These are phyloP conservation scores for Penicillium decumbens DNA, from an alignment of 2,329 filamentous ascomycete species.

Conservation along the genomic window DNA sequence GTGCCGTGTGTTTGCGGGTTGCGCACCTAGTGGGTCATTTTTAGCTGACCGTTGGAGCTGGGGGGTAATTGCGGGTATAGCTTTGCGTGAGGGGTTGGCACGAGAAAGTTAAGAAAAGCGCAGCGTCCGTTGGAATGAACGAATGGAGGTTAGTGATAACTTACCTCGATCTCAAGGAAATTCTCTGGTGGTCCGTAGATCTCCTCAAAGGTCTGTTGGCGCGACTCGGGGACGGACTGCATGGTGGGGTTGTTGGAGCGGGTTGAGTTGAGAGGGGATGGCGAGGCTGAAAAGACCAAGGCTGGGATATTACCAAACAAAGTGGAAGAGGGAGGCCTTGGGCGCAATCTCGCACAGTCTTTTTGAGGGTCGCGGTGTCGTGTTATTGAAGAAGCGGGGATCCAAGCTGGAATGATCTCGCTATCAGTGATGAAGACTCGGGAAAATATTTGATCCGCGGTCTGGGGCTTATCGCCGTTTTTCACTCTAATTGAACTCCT, in stretches of 20 bases:
- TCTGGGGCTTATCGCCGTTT: constrained; percentile 7
- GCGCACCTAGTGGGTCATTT: constrained; percentile 60
- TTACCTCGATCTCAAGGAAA: constrained; percentile 94
- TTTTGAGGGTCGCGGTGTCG: constrained; percentile 1
- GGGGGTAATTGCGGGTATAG: constrained; percentile 1
- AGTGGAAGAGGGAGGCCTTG: neutral
- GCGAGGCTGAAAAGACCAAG: neutral
- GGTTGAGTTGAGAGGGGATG: neutral
- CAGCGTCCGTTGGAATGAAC: neutral
- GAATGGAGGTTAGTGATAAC: constrained; percentile 14
- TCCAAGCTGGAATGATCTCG: constrained; percentile 10
- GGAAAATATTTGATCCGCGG: constrained; percentile 16
- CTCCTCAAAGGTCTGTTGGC: constrained; percentile 95
- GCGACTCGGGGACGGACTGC: constrained; percentile 63
- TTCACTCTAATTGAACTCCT: neutral
- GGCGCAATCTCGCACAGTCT: neutral
- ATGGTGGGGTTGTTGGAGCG: constrained; percentile 36
- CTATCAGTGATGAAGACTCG: constrained; percentile 9
- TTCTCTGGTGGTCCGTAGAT: constrained; percentile 98
- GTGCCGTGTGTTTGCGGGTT: constrained; percentile 93
- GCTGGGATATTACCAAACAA: neutral
- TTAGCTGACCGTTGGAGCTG: constrained; percentile 1
- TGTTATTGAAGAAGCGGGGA: constrained; percentile 5
- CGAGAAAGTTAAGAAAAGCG: neutral
- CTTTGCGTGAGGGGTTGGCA: constrained; percentile 1